Evolutionary conservation across 345 rosid genomes (phyloP).

Genomic region (Salix dunnii): DNA sequence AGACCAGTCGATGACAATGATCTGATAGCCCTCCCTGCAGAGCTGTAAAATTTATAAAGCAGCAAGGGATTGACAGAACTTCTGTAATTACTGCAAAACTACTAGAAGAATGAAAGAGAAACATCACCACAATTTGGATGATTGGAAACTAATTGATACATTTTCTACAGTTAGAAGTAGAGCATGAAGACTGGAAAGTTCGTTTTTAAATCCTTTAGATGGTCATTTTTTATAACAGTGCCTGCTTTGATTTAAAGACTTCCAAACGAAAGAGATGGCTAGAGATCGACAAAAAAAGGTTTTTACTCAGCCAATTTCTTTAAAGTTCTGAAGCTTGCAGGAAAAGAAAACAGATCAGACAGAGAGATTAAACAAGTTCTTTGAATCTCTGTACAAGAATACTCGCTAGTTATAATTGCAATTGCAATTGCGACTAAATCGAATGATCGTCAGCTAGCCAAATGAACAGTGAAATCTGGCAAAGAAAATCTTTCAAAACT

Average conservation of each 20-base stretch:
- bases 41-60: background rate
- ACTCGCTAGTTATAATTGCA: background rate
- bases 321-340: background rate
- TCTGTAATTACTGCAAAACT: background rate
- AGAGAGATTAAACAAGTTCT: background rate
- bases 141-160: background rate
- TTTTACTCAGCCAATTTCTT: background rate
- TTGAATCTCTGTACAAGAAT: background rate
- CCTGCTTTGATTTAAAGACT: background rate
- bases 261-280: background rate
- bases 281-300: background rate
- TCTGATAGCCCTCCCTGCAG: background rate
- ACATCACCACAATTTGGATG: background rate
- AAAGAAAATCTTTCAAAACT: too few species aligned
- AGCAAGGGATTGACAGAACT: background rate
- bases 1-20: background rate
- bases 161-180: background rate
- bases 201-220: background rate
- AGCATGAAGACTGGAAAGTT: background rate
- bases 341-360: background rate
- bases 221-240: background rate
- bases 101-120: background rate
- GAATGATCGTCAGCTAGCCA: too few species aligned
- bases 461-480: too few species aligned
- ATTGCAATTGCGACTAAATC: background rate